Base-by-base conservation (phyloP, 352 stramenopile genomes). In the Phytophthora citricola region DNA sequence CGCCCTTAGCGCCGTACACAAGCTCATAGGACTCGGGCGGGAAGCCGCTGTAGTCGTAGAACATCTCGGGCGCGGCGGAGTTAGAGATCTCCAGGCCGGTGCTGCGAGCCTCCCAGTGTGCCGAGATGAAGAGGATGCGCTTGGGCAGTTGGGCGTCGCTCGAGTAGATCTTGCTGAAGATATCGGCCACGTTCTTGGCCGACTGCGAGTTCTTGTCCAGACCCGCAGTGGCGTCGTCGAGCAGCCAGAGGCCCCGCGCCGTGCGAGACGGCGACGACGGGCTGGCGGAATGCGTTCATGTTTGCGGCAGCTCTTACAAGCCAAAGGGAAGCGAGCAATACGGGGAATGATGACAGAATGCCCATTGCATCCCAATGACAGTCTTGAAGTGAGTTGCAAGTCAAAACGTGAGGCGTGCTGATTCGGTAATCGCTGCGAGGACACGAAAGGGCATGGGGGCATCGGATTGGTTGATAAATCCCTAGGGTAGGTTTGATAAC, bases 1-100 rank as follows among this genome's bases (percentile, higher is more conserved):
- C 63, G 8, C 89, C 90, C 17, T 81, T 81, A 24, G 82, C 88
- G 3, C 78, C 70, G 50, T 97, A 98, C 50, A 85, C 69, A 52
- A 92, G 74, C 22, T 96, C 50, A 75, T 98, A 98, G 6, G 85
- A 78, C 55, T 97, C 74, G 4, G 57, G 39, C 1, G 91, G 90
- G 67, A 98, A 98, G 9, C 85, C 87, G 51, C 83, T 91, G 71
- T 98, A 98, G 73, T 98, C 93, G 75, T 87, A 98, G 44, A 97
- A 64, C 52, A 98, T 78, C 12, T 71, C 49, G 14, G 83, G 83
- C 0, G 61, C 47, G 2, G 81, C 75, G 1, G 75, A 61, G 40
- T 85, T 81, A 40, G 78, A 83, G 64, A 87, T 90, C 51, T 79
- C 72, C 10, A 79, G 29, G 11, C 52, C 59, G 10, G 48, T 51